phyloP scores from a whole-genome alignment of 164 flowering plant species.

The Berberis vulgaris region DNA sequence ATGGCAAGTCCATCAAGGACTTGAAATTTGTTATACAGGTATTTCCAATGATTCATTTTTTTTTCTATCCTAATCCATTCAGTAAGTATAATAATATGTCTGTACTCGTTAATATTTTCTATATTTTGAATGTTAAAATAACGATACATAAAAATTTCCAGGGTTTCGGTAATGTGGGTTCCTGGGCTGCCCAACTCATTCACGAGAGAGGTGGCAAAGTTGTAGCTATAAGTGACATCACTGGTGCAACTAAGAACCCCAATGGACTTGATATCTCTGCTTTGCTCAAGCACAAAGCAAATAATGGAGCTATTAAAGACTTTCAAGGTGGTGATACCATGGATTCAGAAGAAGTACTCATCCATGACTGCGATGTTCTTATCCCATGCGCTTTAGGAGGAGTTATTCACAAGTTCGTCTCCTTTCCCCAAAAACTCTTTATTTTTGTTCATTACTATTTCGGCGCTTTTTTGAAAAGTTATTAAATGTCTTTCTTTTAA shows the following conservation, averaged over 20 bases:
- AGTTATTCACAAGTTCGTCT: constrained; percentile 58
- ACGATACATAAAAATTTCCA: constrained; percentile 5
- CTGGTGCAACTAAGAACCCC: constrained; percentile 52
- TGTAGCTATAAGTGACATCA: constrained; percentile 65
- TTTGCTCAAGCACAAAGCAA: constrained; percentile 45
- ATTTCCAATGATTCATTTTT: neutral
- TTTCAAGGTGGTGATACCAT: constrained; percentile 56
- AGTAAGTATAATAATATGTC: neutral
- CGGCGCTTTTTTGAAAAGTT: no score
- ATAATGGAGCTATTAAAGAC: constrained; percentile 30
- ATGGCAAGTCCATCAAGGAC: constrained; percentile 52
- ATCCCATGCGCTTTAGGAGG: constrained; percentile 85
- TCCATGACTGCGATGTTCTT: constrained; percentile 77
- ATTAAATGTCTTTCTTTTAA: neutral
- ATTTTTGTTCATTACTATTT: no score
- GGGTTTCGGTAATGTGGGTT: constrained; percentile 87
- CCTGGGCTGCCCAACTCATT: constrained; percentile 68
- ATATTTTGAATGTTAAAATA: neutral
- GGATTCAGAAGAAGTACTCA: constrained; percentile 50
- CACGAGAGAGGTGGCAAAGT: constrained; percentile 71
- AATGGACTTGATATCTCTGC: constrained; percentile 53
- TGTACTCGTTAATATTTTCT: neutral
- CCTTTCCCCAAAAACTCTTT: neutral
- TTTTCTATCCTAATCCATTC: neutral
- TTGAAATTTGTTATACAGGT: constrained; percentile 34